Percentiles rank a stretch among this genome's conserved stretches.
Conservation (phyloP, 225 moss, liverwort and hornwort species). For the Pseudisothecium myosuroides region DNA sequence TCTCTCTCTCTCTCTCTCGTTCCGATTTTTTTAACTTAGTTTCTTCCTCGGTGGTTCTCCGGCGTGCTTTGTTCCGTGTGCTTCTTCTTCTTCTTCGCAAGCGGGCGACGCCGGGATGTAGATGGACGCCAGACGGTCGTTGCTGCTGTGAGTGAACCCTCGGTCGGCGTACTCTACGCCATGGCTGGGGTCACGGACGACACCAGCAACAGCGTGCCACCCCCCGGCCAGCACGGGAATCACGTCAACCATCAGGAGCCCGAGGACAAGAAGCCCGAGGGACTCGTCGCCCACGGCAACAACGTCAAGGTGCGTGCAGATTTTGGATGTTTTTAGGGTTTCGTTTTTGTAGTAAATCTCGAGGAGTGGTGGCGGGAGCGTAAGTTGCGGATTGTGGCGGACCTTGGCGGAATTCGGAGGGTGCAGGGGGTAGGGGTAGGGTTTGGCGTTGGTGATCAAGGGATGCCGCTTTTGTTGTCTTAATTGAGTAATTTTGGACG, state of each 20-base stretch:
- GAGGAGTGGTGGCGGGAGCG: not conserved
- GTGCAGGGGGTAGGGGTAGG: conserved; percentile 20
- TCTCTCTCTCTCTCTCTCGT: not conserved
- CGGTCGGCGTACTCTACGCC: not conserved
- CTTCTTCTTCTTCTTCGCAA: not conserved
- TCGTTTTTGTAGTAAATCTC: not conserved
- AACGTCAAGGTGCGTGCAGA: not conserved
- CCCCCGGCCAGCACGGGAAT: conserved; percentile 12
- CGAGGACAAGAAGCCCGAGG: conserved; percentile 34
- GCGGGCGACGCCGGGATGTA: not conserved
- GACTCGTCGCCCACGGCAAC: not conserved
- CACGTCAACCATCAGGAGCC: conserved; percentile 10
- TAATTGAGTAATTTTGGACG: not conserved
- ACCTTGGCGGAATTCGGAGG: not conserved
- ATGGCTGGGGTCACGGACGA: conserved; percentile 42
- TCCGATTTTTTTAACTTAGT: not conserved
- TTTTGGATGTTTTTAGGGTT: not conserved
- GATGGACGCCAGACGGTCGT: conserved; percentile 6
- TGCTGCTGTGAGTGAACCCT: conserved; percentile 16
- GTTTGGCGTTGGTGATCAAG: not conserved
- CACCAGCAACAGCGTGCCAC: conserved; percentile 23
- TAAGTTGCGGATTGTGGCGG: not conserved
- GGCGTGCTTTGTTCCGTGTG: not conserved
- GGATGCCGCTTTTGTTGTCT: not conserved
- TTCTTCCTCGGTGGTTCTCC: not conserved